Percentiles rank a stretch among this genome's conserved stretches.
Conservation (phyloP, 2,329 filamentous ascomycete genomes). For the Nemania bipapillata region DNA sequence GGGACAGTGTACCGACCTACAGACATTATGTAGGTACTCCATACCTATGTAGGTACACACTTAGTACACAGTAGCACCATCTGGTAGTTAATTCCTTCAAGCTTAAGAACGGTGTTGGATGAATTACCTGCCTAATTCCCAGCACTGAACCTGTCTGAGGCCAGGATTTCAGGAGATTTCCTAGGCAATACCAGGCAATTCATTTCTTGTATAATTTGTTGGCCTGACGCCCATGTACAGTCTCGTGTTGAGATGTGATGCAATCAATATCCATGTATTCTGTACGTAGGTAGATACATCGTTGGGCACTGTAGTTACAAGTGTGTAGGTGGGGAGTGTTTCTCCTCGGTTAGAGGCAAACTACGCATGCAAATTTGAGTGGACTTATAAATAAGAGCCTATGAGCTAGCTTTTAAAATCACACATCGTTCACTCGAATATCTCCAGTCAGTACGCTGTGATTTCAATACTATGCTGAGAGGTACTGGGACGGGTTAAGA, state of each 20-base stretch:
- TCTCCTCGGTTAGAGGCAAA: not conserved
- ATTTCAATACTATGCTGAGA: not conserved
- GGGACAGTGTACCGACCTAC: too few relatives aligned
- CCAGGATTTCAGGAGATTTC: too few relatives aligned
- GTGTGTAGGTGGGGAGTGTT: not conserved
- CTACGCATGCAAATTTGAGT: too few relatives aligned
- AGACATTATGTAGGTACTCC: too few relatives aligned
- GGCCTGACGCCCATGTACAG: not conserved
- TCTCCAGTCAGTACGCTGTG: not conserved
- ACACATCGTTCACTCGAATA: not conserved
- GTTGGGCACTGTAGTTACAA: too few relatives aligned
- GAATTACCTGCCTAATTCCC: not conserved
- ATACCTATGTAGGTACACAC: not conserved
- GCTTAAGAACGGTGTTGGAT: not conserved
- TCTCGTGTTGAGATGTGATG: not conserved
- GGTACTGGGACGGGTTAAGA: not conserved
- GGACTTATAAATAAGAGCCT: not conserved
- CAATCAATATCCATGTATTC: too few relatives aligned
- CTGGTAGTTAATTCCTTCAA: not conserved
- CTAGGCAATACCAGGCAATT: too few relatives aligned
- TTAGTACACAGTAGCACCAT: too few relatives aligned
- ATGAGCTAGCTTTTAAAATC: not conserved
- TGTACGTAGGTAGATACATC: too few relatives aligned
- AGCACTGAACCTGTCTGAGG: too few relatives aligned
- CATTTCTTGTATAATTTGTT: too few relatives aligned